Evolutionary conservation across 2,329 filamentous ascomycete species (phyloP).

Genomic region (Talaromyces islandicus): DNA sequence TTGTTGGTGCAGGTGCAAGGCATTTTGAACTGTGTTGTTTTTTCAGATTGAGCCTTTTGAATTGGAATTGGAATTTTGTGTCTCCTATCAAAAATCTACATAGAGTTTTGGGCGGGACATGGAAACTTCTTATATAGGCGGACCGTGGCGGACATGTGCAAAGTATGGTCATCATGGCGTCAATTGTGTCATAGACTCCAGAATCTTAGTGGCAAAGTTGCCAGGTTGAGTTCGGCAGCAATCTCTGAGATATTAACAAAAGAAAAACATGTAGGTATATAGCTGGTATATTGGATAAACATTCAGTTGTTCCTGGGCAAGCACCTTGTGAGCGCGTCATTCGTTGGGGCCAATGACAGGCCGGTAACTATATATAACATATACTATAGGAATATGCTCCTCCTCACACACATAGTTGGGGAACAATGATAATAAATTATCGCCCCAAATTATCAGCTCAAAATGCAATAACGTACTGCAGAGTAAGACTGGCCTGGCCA

Average conservation of each 20-base stretch:
- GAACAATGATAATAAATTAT: too few species aligned
- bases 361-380: not conserved
- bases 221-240: not conserved
- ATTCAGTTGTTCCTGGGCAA: not conserved
- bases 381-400: too few species aligned
- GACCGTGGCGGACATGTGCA: not conserved
- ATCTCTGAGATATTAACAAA: not conserved
- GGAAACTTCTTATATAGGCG: not conserved
- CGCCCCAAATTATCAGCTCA: too few species aligned
- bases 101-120: not conserved
- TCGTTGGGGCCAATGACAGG: not conserved
- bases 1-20: conserved; percentile 28
- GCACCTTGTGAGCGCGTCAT: not conserved
- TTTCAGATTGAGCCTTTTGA: too few species aligned
- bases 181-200: not conserved
- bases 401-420: too few species aligned
- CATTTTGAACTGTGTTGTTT: too few species aligned
- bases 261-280: not conserved
- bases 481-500: not conserved
- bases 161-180: not conserved
- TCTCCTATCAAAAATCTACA: too few species aligned
- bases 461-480: too few species aligned
- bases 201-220: not conserved
- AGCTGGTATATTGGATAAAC: not conserved
- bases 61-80: too few species aligned